phyloP scores from a whole-genome alignment of 768 basidiomycete genomes.

The Naganishia kalamii region DNA sequence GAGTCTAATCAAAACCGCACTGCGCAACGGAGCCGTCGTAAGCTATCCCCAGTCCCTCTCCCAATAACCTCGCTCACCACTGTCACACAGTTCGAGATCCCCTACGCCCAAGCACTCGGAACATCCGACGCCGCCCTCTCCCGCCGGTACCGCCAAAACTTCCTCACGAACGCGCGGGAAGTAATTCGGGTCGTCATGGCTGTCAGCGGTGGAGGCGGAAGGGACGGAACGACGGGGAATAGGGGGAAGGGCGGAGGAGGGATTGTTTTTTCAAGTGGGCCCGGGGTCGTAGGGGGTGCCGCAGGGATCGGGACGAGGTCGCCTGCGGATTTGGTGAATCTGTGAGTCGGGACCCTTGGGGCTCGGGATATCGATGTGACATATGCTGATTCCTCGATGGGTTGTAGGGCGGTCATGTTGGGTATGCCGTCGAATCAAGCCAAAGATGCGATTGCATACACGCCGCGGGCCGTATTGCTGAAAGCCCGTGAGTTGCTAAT shows the following conservation, averaged over 20 bases:
- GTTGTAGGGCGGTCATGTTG: slow-evolving; percentile 33
- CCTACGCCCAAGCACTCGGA: slow-evolving; percentile 38
- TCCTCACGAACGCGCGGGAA: slow-evolving; percentile 43
- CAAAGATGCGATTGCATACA: slow-evolving; percentile 35
- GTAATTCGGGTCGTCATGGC: slow-evolving; percentile 34
- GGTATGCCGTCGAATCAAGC: slow-evolving; percentile 46
- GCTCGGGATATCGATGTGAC: neutral
- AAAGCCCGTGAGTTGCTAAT: slow-evolving; percentile 38
- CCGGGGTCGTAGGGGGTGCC: slow-evolving; percentile 27
- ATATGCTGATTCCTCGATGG: neutral
- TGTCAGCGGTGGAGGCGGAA: slow-evolving; percentile 18
- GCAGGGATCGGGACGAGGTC: slow-evolving; percentile 32
- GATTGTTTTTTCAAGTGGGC: slow-evolving; percentile 33
- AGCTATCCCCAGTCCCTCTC: neutral
- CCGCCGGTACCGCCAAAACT: slow-evolving; percentile 39
- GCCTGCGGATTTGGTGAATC: slow-evolving; percentile 42
- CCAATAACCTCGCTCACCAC: neutral
- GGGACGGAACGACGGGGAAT: slow-evolving; percentile 16
- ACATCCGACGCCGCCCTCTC: slow-evolving; percentile 29
- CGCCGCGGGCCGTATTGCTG: slow-evolving; percentile 35
- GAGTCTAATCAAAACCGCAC: slow-evolving; percentile 19
- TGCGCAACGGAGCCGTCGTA: slow-evolving; percentile 28
- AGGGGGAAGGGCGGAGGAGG: slow-evolving; percentile 37
- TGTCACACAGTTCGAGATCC: slow-evolving; percentile 39
- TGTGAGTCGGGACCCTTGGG: slow-evolving; percentile 27